Evolutionary conservation across 1,139 yeast genomes (phyloP).

Genomic region (Geotrichum fermentans): DNA sequence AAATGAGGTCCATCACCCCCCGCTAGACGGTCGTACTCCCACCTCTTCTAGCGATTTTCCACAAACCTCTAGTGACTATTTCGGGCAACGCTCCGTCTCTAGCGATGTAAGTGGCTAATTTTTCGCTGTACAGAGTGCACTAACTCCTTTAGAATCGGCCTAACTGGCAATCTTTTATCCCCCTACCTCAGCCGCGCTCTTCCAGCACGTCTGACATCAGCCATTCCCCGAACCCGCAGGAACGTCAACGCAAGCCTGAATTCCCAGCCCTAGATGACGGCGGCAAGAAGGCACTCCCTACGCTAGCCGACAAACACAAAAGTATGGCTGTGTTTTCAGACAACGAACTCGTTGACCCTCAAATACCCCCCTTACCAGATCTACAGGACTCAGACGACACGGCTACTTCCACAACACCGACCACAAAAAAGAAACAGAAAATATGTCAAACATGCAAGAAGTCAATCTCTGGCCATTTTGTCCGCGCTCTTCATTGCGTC

Average conservation of each 20-base stretch:
- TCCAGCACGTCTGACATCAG: neutral
- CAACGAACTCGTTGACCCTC: neutral
- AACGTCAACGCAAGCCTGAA: neutral
- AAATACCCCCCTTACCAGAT: no score
- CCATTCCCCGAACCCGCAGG: neutral
- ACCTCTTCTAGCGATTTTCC: constrained; percentile 6
- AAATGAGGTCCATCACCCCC: neutral
- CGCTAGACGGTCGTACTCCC: neutral
- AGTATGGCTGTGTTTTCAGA: constrained; percentile 18
- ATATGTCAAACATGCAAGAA: constrained; percentile 60
- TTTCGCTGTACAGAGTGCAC: neutral
- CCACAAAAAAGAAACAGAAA: constrained; percentile 22
- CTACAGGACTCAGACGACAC: constrained; percentile 9
- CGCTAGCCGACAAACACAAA: constrained; percentile 17
- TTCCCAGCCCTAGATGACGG: constrained; percentile 2
- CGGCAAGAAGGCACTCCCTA: constrained; percentile 9
- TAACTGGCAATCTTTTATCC: constrained; percentile 17
- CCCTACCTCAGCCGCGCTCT: constrained; percentile 3
- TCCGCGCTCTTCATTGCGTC: constrained; percentile 73
- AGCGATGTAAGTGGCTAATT: neutral
- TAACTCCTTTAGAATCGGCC: constrained; percentile 6
- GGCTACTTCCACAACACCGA: constrained; percentile 8
- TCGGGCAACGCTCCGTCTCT: neutral
- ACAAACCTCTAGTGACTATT: neutral
- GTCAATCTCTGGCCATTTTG: constrained; percentile 74